Evolutionary conservation across 805 yeast genomes (phyloP), one percentile per base, ranked within the genome.

Genomic region (Teunomyces funiuensis): DNA sequence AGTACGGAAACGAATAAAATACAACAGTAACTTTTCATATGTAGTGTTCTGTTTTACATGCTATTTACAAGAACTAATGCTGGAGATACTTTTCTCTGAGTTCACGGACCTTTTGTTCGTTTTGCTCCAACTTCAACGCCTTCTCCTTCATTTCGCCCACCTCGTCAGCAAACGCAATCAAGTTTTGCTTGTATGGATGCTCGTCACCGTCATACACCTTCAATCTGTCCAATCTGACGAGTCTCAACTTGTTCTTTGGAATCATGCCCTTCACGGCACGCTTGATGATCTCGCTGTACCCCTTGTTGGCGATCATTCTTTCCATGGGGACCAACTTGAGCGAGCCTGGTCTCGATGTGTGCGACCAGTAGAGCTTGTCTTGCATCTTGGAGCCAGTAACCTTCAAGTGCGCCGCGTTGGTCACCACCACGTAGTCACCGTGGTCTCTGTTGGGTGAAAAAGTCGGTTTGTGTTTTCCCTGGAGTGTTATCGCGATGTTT

Each of bases 401-500:
- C 51, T 82, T 82, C 55, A 93, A 63, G 50, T 80, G 80, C 44
- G 87, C 77, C 57, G 97, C 89, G 69, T 93, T 95, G 10, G 97
- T 86, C 2, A 91, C 97, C 9, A 93, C 98, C 9, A 93, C 97
- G 58, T 90, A 93, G 65, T 93, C 99, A 10, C 99, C 99, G 49
- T 83, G 80, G 66, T 93, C 99, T 60, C 85, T 60, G 51, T 68
- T 67, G 22, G 72, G 71, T 55, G 89, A 88, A 50, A 68, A 84
- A 0, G 88, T 77, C 3, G 99, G 99, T 71, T 93, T 93, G 69
- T 93, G 97, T 63, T 93, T 93, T n/a, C 99, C 99, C 66, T 87
- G 88, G 30, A 93, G 74, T 0, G 93, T 82, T 22, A 81, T 73
- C 18, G 99, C 97, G 42, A 93, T 89, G 43, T 83, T 76, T 1